phyloP scores from a whole-genome alignment of 306 rosid genomes.

The Glycine latifolia region DNA sequence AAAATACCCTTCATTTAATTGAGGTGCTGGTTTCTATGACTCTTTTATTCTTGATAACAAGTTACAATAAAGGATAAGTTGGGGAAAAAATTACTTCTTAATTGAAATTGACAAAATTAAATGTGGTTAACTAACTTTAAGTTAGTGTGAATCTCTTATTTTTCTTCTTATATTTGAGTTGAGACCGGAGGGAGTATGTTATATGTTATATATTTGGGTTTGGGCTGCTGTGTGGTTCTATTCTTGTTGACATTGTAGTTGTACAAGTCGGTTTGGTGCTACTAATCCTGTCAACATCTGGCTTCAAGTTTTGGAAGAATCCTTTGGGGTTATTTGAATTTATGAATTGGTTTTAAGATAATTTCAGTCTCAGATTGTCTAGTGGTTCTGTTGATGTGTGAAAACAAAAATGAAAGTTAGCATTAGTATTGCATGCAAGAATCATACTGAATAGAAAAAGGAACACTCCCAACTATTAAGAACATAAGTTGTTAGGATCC shows the following conservation, averaged over 20 bases:
- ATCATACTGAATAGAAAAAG: slow-evolving; percentile 13
- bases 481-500: background rate
- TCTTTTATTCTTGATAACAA: too few species aligned
- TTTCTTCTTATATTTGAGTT: too few species aligned
- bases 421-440: slow-evolving; percentile 24
- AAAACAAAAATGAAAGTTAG: slow-evolving; percentile 14
- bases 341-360: too few species aligned
- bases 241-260: slow-evolving; percentile 12
- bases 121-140: too few species aligned
- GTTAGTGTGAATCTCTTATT: too few species aligned
- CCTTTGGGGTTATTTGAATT: slow-evolving; percentile 17
- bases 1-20: too few species aligned
- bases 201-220: background rate
- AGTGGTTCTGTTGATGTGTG: slow-evolving; percentile 7
- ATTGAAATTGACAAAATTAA: too few species aligned
- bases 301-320: slow-evolving; percentile 4
- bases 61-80: too few species aligned
- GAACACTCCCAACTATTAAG: background rate
- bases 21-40: too few species aligned
- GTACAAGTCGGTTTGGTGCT: slow-evolving; percentile 16
- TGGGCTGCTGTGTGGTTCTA: slow-evolving; percentile 32
- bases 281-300: slow-evolving; percentile 26
- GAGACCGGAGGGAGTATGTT: too few species aligned
- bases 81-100: too few species aligned
- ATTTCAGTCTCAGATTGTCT: slow-evolving; percentile 12